Conservation (phyloP, 371 early-diverging fungal genomes). For the Mortierella sp. region DNA sequence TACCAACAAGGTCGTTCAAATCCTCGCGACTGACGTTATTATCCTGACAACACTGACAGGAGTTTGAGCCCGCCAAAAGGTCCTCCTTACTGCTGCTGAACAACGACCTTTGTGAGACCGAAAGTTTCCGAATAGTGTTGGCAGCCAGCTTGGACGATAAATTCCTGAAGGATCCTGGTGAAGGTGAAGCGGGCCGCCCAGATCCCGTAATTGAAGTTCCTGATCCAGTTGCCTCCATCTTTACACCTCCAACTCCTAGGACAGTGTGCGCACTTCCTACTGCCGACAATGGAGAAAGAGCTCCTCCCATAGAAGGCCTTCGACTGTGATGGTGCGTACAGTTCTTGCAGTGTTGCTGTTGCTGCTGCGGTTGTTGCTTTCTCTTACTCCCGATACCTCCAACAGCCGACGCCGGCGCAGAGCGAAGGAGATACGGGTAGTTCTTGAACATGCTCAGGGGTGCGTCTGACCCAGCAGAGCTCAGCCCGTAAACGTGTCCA, state of each 20-base stretch:
- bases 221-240: constrained; percentile 30
- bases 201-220: constrained; percentile 15
- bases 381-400: constrained; percentile 12
- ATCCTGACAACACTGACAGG: constrained; percentile 28
- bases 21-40: constrained; percentile 9
- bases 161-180: constrained; percentile 24
- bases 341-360: constrained; percentile 22
- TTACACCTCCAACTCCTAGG: constrained; percentile 1
- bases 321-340: constrained; percentile 17
- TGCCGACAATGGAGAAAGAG: background rate
- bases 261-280: background rate
- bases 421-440: constrained; percentile 22
- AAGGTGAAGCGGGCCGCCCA: constrained; percentile 6
- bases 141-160: constrained; percentile 44
- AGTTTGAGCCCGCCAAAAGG: background rate
- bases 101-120: constrained; percentile 36
- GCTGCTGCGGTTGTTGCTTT: background rate
- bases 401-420: constrained; percentile 26
- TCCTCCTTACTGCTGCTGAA: constrained; percentile 36
- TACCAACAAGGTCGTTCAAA: background rate
- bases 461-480: constrained; percentile 30
- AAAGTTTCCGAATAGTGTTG: constrained; percentile 36
- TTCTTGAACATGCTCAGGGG: constrained; percentile 14
- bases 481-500: constrained; percentile 1
- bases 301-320: constrained; percentile 17